Evolutionary conservation across 2,329 filamentous ascomycete species (phyloP).

Genomic region (Colletotrichum liaoningense): DNA sequence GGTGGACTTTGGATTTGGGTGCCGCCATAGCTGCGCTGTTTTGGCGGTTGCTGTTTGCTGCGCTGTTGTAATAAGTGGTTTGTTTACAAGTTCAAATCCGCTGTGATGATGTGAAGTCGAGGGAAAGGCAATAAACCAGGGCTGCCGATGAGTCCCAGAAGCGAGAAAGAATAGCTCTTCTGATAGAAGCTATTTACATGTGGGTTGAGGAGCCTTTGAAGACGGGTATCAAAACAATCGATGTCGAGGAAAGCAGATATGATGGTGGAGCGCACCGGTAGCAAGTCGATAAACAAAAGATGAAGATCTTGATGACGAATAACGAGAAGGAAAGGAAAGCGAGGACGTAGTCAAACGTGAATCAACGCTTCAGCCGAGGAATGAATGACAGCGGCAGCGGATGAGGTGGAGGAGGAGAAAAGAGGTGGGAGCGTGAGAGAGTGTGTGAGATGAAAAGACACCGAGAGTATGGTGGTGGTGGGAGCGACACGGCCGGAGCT

Average conservation of each 20-base stretch:
- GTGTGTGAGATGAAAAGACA: not conserved
- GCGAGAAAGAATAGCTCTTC: not conserved
- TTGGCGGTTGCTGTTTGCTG: slow-evolving; percentile 15
- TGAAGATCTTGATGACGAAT: slow-evolving; percentile 11
- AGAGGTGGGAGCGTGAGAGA: slow-evolving; percentile 9
- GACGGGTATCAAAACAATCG: slow-evolving; percentile 29
- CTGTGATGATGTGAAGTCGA: not conserved
- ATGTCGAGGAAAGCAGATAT: not conserved
- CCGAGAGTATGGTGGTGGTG: not conserved
- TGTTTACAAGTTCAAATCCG: slow-evolving; percentile 18
- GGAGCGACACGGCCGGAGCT: slow-evolving; percentile 7
- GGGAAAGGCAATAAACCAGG: not conserved
- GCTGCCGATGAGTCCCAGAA: slow-evolving; percentile 3
- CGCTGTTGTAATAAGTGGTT: not conserved
- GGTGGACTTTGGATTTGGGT: slow-evolving; percentile 64
- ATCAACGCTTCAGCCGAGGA: slow-evolving; percentile 27
- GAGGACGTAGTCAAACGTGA: slow-evolving; percentile 5
- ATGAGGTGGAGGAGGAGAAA: not conserved
- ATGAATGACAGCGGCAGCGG: slow-evolving; percentile 29
- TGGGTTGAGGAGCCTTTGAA: not conserved
- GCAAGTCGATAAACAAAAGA: slow-evolving; percentile 6
- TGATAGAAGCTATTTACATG: not conserved
- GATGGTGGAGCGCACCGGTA: slow-evolving; percentile 5
- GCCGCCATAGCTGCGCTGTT: slow-evolving; percentile 54
- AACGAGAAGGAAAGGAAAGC: slow-evolving; percentile 19